A percentile compares a stretch with the other conserved stretches of the same genome.
These are phyloP conservation scores for Abortiporus biennis DNA, from an alignment of 1,284 basidiomycete species.

Conservation along the genomic window DNA sequence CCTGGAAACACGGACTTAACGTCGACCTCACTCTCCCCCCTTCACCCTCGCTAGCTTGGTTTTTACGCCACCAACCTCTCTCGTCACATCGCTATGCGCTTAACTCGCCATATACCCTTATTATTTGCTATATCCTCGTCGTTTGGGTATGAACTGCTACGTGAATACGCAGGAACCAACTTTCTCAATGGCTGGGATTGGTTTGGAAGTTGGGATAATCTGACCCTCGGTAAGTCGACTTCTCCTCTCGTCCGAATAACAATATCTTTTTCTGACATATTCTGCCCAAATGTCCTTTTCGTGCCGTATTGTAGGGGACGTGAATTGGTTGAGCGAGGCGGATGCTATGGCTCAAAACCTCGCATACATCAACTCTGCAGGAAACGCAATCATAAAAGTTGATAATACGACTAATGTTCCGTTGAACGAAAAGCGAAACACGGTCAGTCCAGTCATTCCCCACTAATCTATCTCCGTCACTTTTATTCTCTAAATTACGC, in stretches of 20 bases:
- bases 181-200: slow-evolving; percentile 62
- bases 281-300: too few relatives aligned
- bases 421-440: slow-evolving; percentile 45
- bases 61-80: too few relatives aligned
- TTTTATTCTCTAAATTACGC: not conserved
- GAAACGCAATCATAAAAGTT: slow-evolving; percentile 53
- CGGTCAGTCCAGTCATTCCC: too few relatives aligned
- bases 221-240: slow-evolving; percentile 57
- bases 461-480: too few relatives aligned
- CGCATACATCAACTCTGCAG: slow-evolving; percentile 46
- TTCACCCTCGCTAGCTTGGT: too few relatives aligned
- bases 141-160: slow-evolving; percentile 11
- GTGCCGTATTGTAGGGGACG: slow-evolving; percentile 37
- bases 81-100: too few relatives aligned
- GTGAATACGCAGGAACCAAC: slow-evolving; percentile 16
- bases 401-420: slow-evolving; percentile 48
- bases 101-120: too few relatives aligned
- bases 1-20: too few relatives aligned
- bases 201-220: slow-evolving; percentile 52
- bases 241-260: too few relatives aligned
- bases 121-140: too few relatives aligned
- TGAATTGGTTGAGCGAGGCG: slow-evolving; percentile 40
- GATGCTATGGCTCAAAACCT: slow-evolving; percentile 37
- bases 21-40: too few relatives aligned
- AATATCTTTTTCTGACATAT: too few relatives aligned